These are phyloP conservation scores for Rhizopus arrhizus DNA, from an alignment of 371 early-diverging fungal species.

Conservation along the genomic window DNA sequence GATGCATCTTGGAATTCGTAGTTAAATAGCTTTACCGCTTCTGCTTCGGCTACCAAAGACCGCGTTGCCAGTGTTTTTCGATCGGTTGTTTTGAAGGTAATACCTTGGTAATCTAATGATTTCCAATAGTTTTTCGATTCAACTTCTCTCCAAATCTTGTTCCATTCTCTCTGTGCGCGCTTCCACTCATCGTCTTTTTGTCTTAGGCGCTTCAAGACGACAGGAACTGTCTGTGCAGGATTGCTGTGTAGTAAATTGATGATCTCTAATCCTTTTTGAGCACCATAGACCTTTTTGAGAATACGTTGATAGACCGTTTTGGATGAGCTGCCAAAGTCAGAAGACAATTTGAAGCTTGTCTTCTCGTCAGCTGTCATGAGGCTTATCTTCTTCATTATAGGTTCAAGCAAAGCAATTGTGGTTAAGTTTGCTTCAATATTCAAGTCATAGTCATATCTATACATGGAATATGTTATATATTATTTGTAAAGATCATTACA, in stretches of 20 bases:
- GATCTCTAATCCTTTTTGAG: conserved; percentile 84
- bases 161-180: conserved; percentile 71
- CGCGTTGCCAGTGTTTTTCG: conserved; percentile 81
- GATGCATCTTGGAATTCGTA: conserved; percentile 55
- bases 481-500: too few species aligned
- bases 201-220: conserved; percentile 94
- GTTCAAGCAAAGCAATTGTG: conserved; percentile 90
- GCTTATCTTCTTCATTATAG: conserved; percentile 76
- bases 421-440: conserved; percentile 93
- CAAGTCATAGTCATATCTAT: conserved; percentile 94
- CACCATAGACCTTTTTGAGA: conserved; percentile 92
- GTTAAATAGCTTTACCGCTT: conserved; percentile 57
- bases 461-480: too few species aligned
- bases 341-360: conserved; percentile 66
- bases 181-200: conserved; percentile 99
- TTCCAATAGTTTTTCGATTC: conserved; percentile 95
- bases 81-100: conserved; percentile 85
- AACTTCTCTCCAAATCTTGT: conserved; percentile 96
- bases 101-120: conserved; percentile 94
- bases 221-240: conserved; percentile 92
- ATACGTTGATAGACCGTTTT: conserved; percentile 86
- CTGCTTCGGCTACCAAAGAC: conserved; percentile 82
- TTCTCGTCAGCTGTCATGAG: conserved; percentile 85
- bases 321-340: conserved; percentile 82
- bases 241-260: conserved; percentile 91